Percentiles rank a stretch among this genome's conserved stretches.
Conservation (phyloP, 345 rosid genomes). For the Carallia brachiata region DNA sequence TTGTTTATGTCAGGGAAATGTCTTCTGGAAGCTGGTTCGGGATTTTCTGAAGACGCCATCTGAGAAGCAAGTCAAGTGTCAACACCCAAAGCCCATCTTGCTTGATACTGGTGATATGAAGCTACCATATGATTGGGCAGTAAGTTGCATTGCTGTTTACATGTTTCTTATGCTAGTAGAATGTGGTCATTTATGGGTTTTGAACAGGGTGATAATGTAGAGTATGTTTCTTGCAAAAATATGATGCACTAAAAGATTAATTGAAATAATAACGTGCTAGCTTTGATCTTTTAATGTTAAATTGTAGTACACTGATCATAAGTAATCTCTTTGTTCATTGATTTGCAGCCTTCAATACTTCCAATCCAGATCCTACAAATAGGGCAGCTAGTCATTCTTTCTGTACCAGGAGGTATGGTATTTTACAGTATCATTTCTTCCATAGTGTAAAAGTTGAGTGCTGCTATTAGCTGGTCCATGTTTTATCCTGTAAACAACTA, state of each 20-base stretch:
- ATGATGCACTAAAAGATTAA: too few relatives aligned
- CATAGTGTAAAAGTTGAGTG: background rate
- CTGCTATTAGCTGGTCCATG: background rate
- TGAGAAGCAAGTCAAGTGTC: constrained; percentile 70
- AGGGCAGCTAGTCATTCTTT: constrained; percentile 86
- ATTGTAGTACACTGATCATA: background rate
- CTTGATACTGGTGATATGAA: constrained; percentile 96
- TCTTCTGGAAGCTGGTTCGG: constrained; percentile 83
- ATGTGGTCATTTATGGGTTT: background rate
- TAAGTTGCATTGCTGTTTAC: constrained; percentile 36
- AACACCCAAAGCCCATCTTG: constrained; percentile 84
- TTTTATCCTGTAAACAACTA: background rate
- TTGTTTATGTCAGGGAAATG: constrained; percentile 60
- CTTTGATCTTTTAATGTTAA: too few relatives aligned
- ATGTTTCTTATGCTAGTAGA: background rate
- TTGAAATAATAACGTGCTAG: too few relatives aligned
- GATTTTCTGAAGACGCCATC: constrained; percentile 62
- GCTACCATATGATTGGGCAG: constrained; percentile 90
- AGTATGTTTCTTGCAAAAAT: too few relatives aligned
- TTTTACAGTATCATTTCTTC: constrained; percentile 3
- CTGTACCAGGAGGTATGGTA: constrained; percentile 82
- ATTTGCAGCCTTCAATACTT: constrained; percentile 87
- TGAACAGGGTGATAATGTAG: background rate
- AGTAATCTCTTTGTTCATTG: constrained; percentile 17
- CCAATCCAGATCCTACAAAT: constrained; percentile 78